phyloP scores from a whole-genome alignment of 108 stramenopile genomes.

The Stephanodiscus minutulus region DNA sequence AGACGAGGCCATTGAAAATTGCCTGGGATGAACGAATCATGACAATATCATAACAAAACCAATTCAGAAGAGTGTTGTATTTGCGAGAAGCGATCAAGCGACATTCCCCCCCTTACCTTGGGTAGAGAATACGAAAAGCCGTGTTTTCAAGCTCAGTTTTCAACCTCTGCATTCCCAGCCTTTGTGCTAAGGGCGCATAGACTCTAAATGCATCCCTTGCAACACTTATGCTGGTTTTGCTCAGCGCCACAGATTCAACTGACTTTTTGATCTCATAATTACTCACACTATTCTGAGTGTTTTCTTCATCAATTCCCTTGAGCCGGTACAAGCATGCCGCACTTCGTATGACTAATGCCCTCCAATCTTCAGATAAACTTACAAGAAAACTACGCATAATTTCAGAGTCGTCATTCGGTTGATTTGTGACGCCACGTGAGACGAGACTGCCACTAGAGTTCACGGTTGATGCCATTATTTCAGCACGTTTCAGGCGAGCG shows the following conservation, averaged over 20 bases:
- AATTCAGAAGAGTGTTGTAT: background rate
- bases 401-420: slow-evolving; percentile 36
- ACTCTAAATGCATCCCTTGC: slow-evolving; percentile 68
- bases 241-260: slow-evolving; percentile 9
- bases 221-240: slow-evolving; percentile 24
- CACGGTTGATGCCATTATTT: slow-evolving; percentile 59
- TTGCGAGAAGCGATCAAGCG: background rate
- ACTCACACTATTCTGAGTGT: slow-evolving; percentile 1
- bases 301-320: slow-evolving; percentile 49
- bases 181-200: slow-evolving; percentile 69
- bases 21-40: slow-evolving; percentile 27
- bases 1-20: slow-evolving; percentile 61
- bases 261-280: background rate
- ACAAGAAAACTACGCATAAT: slow-evolving; percentile 61
- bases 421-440: background rate
- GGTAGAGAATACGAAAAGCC: slow-evolving; percentile 79
- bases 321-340: slow-evolving; percentile 76
- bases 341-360: slow-evolving; percentile 75
- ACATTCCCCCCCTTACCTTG: slow-evolving; percentile 2
- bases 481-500: slow-evolving; percentile 67
- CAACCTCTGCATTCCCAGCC: slow-evolving; percentile 74
- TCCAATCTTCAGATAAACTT: slow-evolving; percentile 72
- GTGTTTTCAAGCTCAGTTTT: slow-evolving; percentile 66
- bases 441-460: slow-evolving; percentile 24
- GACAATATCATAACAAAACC: background rate